phyloP scores from a whole-genome alignment of 495 filamentous ascomycete genomes.

The Penicillium roqueforti region DNA sequence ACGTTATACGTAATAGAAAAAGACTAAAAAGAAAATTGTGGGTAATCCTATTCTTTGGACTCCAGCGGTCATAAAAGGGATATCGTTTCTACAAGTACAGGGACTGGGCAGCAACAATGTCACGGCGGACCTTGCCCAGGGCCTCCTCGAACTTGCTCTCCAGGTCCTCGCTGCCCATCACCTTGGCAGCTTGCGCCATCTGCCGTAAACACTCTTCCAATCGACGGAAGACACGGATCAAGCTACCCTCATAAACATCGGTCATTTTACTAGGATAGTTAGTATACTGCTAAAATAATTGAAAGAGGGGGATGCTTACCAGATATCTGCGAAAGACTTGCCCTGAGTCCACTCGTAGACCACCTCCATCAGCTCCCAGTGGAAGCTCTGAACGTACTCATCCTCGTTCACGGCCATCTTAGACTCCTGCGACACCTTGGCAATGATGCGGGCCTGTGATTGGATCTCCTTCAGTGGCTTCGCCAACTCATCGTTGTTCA shows the following conservation, averaged over 20 bases:
- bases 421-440: slow-evolving; percentile 88
- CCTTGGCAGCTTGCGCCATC: slow-evolving; percentile 93
- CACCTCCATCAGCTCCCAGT: slow-evolving; percentile 93
- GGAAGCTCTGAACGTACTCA: slow-evolving; percentile 82
- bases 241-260: slow-evolving; percentile 90
- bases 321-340: slow-evolving; percentile 88
- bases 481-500: slow-evolving; percentile 71
- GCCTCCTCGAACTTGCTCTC: slow-evolving; percentile 83
- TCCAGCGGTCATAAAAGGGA: slow-evolving; percentile 4
- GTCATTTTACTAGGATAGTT: slow-evolving; percentile 78
- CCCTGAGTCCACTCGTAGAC: slow-evolving; percentile 93
- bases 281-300: slow-evolving; percentile 5
- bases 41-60: slow-evolving; percentile 6
- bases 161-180: slow-evolving; percentile 95
- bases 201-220: slow-evolving; percentile 94
- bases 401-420: slow-evolving; percentile 89
- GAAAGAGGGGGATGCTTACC: slow-evolving; percentile 52
- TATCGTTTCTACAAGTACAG: slow-evolving; percentile 65
- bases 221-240: slow-evolving; percentile 93
- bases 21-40: not conserved
- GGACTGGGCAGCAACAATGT: slow-evolving; percentile 90
- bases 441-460: slow-evolving; percentile 75
- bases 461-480: slow-evolving; percentile 85
- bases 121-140: slow-evolving; percentile 77
- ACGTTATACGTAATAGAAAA: not conserved